phyloP scores from a whole-genome alignment of 495 filamentous ascomycete species.

The Xylaria acuta region DNA sequence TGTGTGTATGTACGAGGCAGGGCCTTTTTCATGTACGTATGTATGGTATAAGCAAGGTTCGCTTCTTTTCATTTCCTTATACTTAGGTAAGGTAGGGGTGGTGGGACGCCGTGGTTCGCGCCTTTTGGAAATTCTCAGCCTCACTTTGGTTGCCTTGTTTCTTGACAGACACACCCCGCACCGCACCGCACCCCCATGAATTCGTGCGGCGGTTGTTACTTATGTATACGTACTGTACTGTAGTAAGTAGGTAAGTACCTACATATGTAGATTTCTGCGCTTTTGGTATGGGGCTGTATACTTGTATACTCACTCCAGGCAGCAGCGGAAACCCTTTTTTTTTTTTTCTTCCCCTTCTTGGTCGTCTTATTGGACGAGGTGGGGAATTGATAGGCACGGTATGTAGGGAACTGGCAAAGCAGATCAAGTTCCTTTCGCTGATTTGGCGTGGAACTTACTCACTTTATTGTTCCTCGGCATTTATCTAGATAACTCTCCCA shows the following conservation, averaged over 20 bases:
- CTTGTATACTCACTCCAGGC: constrained; percentile 3
- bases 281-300: not conserved
- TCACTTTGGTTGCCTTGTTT: constrained; percentile 26
- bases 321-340: not conserved
- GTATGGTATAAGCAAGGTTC: not conserved
- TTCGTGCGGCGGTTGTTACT: too few relatives aligned
- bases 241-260: not conserved
- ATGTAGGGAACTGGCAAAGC: not conserved
- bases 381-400: not conserved
- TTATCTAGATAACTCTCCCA: not conserved
- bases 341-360: too few relatives aligned
- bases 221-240: too few relatives aligned
- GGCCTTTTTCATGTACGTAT: not conserved
- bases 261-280: too few relatives aligned
- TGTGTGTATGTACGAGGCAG: not conserved
- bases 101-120: constrained; percentile 9
- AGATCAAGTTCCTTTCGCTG: not conserved
- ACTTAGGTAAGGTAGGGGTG: not conserved
- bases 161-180: not conserved
- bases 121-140: constrained; percentile 12
- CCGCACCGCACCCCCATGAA: not conserved
- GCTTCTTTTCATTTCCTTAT: not conserved
- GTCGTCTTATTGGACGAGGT: constrained; percentile 4
- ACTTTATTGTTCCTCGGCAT: too few relatives aligned
- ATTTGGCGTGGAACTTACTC: too few relatives aligned